A percentile compares a stretch with the other conserved stretches of the same genome.
Evolutionary conservation across 2,329 filamentous ascomycete species (phyloP).

Genomic region (Beauveria sp.): DNA sequence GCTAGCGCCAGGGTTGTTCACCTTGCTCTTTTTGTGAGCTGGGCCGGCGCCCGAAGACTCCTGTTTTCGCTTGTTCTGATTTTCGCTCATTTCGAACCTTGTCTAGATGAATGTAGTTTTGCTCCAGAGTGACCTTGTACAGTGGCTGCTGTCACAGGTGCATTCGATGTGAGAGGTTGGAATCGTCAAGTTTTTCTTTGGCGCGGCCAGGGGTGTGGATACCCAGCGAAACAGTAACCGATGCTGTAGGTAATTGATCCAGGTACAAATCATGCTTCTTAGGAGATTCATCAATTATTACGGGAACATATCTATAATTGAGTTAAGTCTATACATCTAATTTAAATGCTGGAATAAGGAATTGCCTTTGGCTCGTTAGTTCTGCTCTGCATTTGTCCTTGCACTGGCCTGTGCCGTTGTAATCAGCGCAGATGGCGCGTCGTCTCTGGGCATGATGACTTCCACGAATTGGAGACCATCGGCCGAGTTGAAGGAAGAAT

Average conservation of each 20-base stretch:
- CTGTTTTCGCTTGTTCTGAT: conserved; percentile 29
- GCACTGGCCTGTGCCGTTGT: conserved; percentile 65
- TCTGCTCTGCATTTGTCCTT: conserved; percentile 50
- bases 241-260: not conserved
- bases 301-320: too few relatives aligned
- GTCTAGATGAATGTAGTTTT: not conserved
- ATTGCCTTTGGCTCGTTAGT: not conserved
- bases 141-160: not conserved
- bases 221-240: not conserved
- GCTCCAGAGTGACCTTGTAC: not conserved
- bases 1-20: conserved; percentile 16
- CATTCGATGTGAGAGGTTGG: not conserved
- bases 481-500: conserved; percentile 55
- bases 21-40: conserved; percentile 34
- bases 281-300: too few relatives aligned
- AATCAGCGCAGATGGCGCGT: conserved; percentile 64
- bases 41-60: conserved; percentile 19
- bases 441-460: conserved; percentile 70
- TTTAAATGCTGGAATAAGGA: not conserved
- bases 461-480: conserved; percentile 64
- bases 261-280: too few relatives aligned
- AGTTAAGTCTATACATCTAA: not conserved
- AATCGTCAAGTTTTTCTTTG: not conserved
- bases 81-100: conserved; percentile 22
- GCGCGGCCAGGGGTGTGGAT: conserved; percentile 2